These are phyloP conservation scores for Salvia hispanica DNA, from an alignment of 257 asterid species.

Conservation along the genomic window DNA sequence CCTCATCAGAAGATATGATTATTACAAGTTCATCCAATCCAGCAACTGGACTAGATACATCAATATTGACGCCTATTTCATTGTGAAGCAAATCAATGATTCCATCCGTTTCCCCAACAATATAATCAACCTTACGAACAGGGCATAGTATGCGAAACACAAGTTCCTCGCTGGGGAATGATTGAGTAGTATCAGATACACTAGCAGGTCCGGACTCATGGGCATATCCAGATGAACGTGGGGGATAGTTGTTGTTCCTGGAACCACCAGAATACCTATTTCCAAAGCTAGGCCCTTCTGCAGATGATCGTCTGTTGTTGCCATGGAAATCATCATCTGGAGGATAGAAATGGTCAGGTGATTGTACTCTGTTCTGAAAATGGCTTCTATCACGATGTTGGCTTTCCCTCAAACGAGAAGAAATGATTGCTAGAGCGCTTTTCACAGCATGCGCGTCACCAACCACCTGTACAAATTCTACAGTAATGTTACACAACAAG, in stretches of 20 bases:
- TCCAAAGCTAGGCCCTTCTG: slow-evolving; percentile 64
- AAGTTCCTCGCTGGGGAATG: slow-evolving; percentile 60
- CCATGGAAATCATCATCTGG: slow-evolving; percentile 60
- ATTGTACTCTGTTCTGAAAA: slow-evolving; percentile 55
- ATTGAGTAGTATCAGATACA: slow-evolving; percentile 48
- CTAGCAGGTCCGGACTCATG: slow-evolving; percentile 53
- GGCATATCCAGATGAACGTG: slow-evolving; percentile 60
- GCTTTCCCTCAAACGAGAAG: slow-evolving; percentile 88
- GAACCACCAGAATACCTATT: slow-evolving; percentile 60
- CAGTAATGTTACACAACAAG: slow-evolving; percentile 17
- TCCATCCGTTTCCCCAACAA: slow-evolving; percentile 80
- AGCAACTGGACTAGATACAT: slow-evolving; percentile 56
- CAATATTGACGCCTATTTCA: slow-evolving; percentile 76
- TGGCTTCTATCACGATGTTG: slow-evolving; percentile 90
- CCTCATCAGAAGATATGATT: slow-evolving; percentile 84
- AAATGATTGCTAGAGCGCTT: slow-evolving; percentile 65
- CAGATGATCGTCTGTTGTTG: slow-evolving; percentile 50
- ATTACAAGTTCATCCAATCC: slow-evolving; percentile 72
- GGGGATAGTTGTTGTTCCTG: slow-evolving; percentile 53
- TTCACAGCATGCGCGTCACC: slow-evolving; percentile 81
- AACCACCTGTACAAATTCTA: slow-evolving; percentile 59
- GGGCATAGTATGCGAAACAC: slow-evolving; percentile 93
- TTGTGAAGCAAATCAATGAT: slow-evolving; percentile 80
- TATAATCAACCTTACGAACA: slow-evolving; percentile 58
- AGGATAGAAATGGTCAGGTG: slow-evolving; percentile 66